phyloP scores from a whole-genome alignment of 306 rosid genomes.

The Vicia faba region DNA sequence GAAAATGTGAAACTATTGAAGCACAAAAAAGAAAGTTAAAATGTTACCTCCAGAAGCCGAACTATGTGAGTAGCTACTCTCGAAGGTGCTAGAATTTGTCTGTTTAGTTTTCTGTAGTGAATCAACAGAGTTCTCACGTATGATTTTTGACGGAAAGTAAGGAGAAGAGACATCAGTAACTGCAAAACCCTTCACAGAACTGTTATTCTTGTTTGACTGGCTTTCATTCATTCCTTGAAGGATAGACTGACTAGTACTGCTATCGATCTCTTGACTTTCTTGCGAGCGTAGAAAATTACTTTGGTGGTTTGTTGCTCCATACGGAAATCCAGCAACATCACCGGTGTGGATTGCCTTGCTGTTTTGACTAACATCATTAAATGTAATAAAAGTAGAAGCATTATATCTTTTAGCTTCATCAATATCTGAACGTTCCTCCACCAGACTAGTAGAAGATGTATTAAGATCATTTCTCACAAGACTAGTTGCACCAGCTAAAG shows the following conservation, averaged over 20 bases:
- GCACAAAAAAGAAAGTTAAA: constrained; percentile 16
- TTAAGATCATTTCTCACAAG: constrained; percentile 42
- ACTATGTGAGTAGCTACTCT: constrained; percentile 43
- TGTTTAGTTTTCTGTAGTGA: constrained; percentile 44
- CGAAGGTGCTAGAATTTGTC: constrained; percentile 45
- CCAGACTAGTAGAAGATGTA: constrained; percentile 41
- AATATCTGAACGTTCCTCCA: constrained; percentile 44
- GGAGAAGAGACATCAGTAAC: constrained; percentile 47
- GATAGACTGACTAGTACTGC: constrained; percentile 49
- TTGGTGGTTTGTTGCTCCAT: constrained; percentile 48
- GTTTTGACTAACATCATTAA: constrained; percentile 44
- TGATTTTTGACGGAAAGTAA: constrained; percentile 43
- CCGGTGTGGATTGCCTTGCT: constrained; percentile 37
- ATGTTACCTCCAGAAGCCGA: constrained; percentile 58
- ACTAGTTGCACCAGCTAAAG: constrained; percentile 38
- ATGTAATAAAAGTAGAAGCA: constrained; percentile 41
- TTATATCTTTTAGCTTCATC: constrained; percentile 48
- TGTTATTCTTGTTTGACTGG: constrained; percentile 46
- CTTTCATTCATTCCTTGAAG: constrained; percentile 47
- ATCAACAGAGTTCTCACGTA: constrained; percentile 58
- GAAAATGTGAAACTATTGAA: constrained; percentile 16
- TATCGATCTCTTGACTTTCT: constrained; percentile 49
- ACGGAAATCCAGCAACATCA: constrained; percentile 41
- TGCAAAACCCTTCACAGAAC: constrained; percentile 50
- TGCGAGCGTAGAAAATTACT: constrained; percentile 39